A percentile compares a stretch with the other conserved stretches of the same genome.
phyloP scores from a whole-genome alignment of 1,139 yeast genomes.

The Petasospora fabianii region DNA sequence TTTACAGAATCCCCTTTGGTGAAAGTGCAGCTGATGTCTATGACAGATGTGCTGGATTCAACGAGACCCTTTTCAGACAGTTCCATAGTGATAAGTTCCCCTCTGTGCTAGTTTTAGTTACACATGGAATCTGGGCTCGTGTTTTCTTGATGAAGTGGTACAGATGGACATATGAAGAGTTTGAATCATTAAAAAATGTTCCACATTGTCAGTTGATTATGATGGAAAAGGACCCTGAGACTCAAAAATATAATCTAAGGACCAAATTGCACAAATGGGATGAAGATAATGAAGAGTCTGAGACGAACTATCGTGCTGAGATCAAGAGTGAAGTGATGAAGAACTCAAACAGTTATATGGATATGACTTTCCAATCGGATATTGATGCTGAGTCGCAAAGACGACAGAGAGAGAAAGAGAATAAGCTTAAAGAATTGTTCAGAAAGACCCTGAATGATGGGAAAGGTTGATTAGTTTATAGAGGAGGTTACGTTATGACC shows the following conservation, averaged over 20 bases:
- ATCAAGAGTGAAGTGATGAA: slow-evolving; percentile 22
- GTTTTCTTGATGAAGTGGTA: slow-evolving; percentile 93
- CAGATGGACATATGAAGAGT: slow-evolving; percentile 86
- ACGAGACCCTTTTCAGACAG: slow-evolving; percentile 79
- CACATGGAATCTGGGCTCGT: slow-evolving; percentile 93
- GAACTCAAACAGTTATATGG: slow-evolving; percentile 26
- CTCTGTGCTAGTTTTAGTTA: slow-evolving; percentile 71
- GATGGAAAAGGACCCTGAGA: slow-evolving; percentile 56
- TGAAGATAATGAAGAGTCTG: slow-evolving; percentile 40
- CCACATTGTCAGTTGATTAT: slow-evolving; percentile 80
- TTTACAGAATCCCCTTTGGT: slow-evolving; percentile 87
- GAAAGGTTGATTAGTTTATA: too few relatives aligned
- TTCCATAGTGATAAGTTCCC: slow-evolving; percentile 68
- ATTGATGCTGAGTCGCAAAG: slow-evolving; percentile 13
- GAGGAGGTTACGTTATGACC: too few relatives aligned
- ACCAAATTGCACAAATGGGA: slow-evolving; percentile 62
- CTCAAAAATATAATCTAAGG: slow-evolving; percentile 45
- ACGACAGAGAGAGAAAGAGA: slow-evolving; percentile 22
- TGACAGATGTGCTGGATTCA: slow-evolving; percentile 85
- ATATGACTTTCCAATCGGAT: slow-evolving; percentile 9
- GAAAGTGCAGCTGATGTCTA: slow-evolving; percentile 95
- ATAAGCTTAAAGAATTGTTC: slow-evolving; percentile 21
- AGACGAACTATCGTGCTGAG: slow-evolving; percentile 30
- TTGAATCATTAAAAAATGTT: slow-evolving; percentile 75
- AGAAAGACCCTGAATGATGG: slow-evolving; percentile 6